Evolutionary conservation across 148 eudicot species (phyloP).

Genomic region (Cornus kousa): DNA sequence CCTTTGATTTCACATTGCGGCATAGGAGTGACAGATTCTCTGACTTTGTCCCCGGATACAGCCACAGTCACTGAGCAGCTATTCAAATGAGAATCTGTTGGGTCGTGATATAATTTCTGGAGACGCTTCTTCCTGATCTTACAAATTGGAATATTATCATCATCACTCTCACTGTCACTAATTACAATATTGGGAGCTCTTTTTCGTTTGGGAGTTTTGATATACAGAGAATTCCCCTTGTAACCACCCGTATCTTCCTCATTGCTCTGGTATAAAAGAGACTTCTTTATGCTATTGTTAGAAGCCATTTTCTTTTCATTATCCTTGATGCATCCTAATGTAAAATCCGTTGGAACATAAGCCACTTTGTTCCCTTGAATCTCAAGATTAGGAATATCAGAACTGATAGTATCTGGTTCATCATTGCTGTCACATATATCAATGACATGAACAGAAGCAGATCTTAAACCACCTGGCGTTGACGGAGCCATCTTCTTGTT

Average conservation of each 20-base stretch:
- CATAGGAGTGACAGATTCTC: constrained; percentile 18
- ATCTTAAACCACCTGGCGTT: constrained; percentile 42
- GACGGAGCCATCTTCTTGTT: constrained; percentile 49
- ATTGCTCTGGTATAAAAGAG: constrained; percentile 8
- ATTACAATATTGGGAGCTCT: constrained; percentile 45
- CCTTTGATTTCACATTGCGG: constrained; percentile 29
- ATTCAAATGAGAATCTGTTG: neutral
- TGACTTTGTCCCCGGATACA: constrained; percentile 7
- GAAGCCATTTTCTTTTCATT: constrained; percentile 13
- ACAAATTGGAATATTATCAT: constrained; percentile 63
- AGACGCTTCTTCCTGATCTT: constrained; percentile 25
- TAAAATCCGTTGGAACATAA: constrained; percentile 10
- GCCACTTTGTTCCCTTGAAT: constrained; percentile 5
- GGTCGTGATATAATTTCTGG: constrained; percentile 9
- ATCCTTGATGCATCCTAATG: neutral
- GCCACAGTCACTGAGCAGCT: constrained; percentile 9
- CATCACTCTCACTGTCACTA: constrained; percentile 52
- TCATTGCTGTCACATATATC: constrained; percentile 51
- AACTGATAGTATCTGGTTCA: constrained; percentile 26
- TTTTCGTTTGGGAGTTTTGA: constrained; percentile 41
- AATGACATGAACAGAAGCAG: constrained; percentile 25
- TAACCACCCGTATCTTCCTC: constrained; percentile 18
- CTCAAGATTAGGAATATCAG: neutral
- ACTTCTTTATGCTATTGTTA: neutral
- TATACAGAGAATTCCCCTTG: constrained; percentile 13